Evolutionary conservation across 2,329 filamentous ascomycete species (phyloP).

Genomic region (Rosellinia necatrix): DNA sequence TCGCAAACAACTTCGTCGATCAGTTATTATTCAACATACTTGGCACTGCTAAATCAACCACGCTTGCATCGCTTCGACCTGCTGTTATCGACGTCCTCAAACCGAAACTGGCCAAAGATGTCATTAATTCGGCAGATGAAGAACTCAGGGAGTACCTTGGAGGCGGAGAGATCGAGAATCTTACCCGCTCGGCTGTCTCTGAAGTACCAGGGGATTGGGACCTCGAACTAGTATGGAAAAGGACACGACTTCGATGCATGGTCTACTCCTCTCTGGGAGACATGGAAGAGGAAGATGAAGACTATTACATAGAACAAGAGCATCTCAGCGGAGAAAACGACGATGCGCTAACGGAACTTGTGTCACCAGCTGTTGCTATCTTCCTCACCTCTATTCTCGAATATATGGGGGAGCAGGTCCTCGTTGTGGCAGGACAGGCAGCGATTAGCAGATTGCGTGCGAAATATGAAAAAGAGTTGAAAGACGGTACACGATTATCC

Average conservation of each 20-base stretch:
- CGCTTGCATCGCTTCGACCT: constrained; percentile 73
- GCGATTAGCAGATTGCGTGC: constrained; percentile 70
- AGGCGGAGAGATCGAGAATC: constrained; percentile 75
- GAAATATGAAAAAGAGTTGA: constrained; percentile 64
- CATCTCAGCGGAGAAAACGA: constrained; percentile 64
- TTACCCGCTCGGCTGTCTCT: constrained; percentile 58
- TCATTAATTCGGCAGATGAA: constrained; percentile 80
- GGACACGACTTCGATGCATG: constrained; percentile 92
- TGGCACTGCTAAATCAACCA: constrained; percentile 77
- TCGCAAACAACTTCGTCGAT: constrained; percentile 92
- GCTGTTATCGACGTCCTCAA: constrained; percentile 88
- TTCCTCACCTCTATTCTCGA: constrained; percentile 95
- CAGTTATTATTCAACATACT: constrained; percentile 91
- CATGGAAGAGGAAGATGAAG: constrained; percentile 97
- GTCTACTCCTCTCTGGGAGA: constrained; percentile 96
- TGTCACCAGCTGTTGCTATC: constrained; percentile 91
- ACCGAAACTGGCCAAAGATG: constrained; percentile 83
- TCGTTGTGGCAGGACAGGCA: constrained; percentile 85
- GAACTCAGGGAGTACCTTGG: constrained; percentile 88
- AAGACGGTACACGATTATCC: constrained; percentile 52
- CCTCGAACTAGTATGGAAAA: constrained; percentile 91
- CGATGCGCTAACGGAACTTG: constrained; percentile 66
- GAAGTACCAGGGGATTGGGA: constrained; percentile 72
- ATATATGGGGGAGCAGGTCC: constrained; percentile 87
- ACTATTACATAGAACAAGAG: constrained; percentile 82